A percentile compares a stretch with the other conserved stretches of the same genome.
These are phyloP conservation scores for Harringtonia aguacate DNA, from an alignment of 2,329 filamentous ascomycete genomes.

Conservation along the genomic window DNA sequence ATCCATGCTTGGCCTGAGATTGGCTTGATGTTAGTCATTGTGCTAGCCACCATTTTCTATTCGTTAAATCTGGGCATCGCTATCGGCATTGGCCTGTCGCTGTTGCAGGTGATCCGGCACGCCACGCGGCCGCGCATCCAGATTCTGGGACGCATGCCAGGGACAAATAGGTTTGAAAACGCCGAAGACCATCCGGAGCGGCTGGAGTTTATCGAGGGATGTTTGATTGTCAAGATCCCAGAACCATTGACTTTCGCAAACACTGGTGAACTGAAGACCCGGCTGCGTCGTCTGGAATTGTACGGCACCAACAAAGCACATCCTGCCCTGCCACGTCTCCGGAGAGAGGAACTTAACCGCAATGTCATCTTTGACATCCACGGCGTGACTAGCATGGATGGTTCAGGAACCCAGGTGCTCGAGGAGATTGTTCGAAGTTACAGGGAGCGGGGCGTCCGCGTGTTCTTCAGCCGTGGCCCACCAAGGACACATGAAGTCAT, in stretches of 20 bases:
- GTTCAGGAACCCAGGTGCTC: conserved; percentile 84
- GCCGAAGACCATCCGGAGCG: conserved; percentile 62
- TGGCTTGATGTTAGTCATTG: conserved; percentile 79
- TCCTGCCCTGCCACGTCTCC: conserved; percentile 72
- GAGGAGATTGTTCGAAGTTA: conserved; percentile 81
- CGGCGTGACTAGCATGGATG: conserved; percentile 91
- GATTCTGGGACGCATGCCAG: conserved; percentile 82
- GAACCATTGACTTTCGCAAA: conserved; percentile 96
- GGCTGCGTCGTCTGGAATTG: conserved; percentile 72
- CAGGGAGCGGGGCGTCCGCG: conserved; percentile 60
- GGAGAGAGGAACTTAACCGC: conserved; percentile 68
- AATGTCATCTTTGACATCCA: conserved; percentile 97
- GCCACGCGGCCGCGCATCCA: conserved; percentile 89
- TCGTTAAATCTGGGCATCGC: conserved; percentile 89
- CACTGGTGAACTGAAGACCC: conserved; percentile 79
- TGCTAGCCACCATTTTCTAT: conserved; percentile 87
- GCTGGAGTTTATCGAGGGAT: conserved; percentile 84
- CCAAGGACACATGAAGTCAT: conserved; percentile 48
- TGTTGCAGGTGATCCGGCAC: conserved; percentile 83
- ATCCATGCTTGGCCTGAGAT: conserved; percentile 84
- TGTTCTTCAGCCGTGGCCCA: conserved; percentile 59
- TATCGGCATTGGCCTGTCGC: conserved; percentile 80
- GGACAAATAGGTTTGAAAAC: conserved; percentile 76
- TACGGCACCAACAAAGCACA: conserved; percentile 83
- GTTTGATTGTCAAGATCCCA: conserved; percentile 92